These are phyloP conservation scores for Aspergillus sp. DNA, from an alignment of 2,329 filamentous ascomycete species.

Conservation along the genomic window DNA sequence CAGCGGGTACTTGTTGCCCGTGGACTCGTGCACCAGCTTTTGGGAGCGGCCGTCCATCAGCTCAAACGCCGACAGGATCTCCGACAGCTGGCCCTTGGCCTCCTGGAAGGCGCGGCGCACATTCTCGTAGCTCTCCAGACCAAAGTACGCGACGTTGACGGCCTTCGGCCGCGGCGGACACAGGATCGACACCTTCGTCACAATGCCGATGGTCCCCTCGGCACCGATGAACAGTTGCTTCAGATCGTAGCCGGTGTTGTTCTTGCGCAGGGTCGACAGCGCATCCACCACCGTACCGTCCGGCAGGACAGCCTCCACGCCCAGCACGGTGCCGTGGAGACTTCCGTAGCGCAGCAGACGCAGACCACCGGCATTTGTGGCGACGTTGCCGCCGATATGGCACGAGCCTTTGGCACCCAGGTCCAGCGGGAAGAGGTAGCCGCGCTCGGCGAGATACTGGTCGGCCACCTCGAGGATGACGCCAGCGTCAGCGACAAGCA, in stretches of 20 bases:
- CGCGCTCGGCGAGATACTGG: slow-evolving; percentile 75
- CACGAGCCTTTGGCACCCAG: slow-evolving; percentile 97
- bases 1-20: slow-evolving; percentile 73
- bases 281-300: slow-evolving; percentile 92
- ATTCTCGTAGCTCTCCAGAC: slow-evolving; percentile 84
- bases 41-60: slow-evolving; percentile 90
- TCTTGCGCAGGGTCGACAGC: slow-evolving; percentile 84
- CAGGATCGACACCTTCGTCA: slow-evolving; percentile 84
- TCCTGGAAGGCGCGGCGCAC: slow-evolving; percentile 81
- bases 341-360: slow-evolving; percentile 89
- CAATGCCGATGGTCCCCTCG: slow-evolving; percentile 91
- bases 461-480: slow-evolving; percentile 88
- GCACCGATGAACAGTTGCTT: slow-evolving; percentile 96
- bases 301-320: slow-evolving; percentile 87
- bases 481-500: slow-evolving; percentile 85
- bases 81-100: slow-evolving; percentile 84
- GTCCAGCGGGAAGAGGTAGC: slow-evolving; percentile 91
- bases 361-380: slow-evolving; percentile 91
- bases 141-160: slow-evolving; percentile 93
- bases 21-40: slow-evolving; percentile 69
- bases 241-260: slow-evolving; percentile 97
- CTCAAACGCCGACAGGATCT: slow-evolving; percentile 97
- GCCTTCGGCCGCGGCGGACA: slow-evolving; percentile 85
- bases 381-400: slow-evolving; percentile 92
- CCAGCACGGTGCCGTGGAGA: slow-evolving; percentile 87